Evolutionary conservation across 2,329 filamentous ascomycete species (phyloP).

Genomic region (Elsinoe fawcettii): DNA sequence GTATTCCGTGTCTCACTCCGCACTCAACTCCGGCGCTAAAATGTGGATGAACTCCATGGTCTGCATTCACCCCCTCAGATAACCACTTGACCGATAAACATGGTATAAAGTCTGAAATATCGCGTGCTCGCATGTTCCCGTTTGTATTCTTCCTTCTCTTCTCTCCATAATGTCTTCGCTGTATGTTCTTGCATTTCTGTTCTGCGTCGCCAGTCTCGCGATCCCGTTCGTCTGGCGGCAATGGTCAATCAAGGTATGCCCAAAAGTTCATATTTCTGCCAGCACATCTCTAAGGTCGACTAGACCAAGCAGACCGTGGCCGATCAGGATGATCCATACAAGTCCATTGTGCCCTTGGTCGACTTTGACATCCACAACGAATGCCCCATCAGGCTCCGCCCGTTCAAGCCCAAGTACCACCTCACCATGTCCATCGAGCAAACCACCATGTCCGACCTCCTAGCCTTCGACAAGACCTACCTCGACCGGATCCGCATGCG

Average conservation of each 20-base stretch:
- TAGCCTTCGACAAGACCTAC: constrained; percentile 55
- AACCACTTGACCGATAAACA: background rate
- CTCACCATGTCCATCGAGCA: constrained; percentile 55
- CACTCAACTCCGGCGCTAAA: background rate
- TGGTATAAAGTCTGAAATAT: background rate
- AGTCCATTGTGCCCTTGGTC: constrained; percentile 38
- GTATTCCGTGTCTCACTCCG: constrained; percentile 4
- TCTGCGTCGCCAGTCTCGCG: background rate
- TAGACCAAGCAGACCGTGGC: constrained; percentile 14
- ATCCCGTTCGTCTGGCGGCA: background rate
- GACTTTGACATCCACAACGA: constrained; percentile 46
- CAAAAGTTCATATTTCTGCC: background rate
- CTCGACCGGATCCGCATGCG: constrained; percentile 45
- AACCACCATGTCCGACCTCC: constrained; percentile 45
- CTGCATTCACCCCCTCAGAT: constrained; percentile 7
- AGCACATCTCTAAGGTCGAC: constrained; percentile 10
- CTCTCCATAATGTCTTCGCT: background rate
- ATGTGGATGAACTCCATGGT: background rate
- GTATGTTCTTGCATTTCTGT: background rate
- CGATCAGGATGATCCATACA: constrained; percentile 28
- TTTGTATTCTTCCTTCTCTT: background rate
- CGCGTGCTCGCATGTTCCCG: background rate
- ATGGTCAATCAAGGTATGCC: background rate
- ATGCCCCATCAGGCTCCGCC: constrained; percentile 47
- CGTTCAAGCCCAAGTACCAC: constrained; percentile 55